Base-by-base conservation (phyloP, 129 eudicot species). In the Silybum marianum region DNA sequence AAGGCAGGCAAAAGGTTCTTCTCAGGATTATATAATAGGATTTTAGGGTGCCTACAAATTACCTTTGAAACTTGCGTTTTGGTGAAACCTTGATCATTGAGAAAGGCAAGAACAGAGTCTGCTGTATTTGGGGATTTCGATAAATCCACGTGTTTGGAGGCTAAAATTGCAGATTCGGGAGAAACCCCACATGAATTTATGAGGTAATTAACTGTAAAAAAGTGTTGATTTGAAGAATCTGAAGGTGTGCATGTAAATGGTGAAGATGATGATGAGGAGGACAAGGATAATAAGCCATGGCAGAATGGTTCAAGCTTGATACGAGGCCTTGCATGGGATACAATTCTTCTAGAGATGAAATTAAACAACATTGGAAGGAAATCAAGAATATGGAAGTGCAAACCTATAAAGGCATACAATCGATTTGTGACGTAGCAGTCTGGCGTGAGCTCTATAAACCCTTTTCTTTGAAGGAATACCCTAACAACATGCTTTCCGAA, bases 171-270 rank as follows among this genome's bases (percentile, higher is more conserved):
- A 16, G 69, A 74, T 66, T 87, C 84, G 9, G 82, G 82, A 12
- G 90, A 67, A 14, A 89, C 71, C 78, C 90, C 90, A 80, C 86
- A 86, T 89, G 93, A 71, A 30, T 87, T 80, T 9, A 85, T 80
- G 74, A 90, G 89, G 84, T 90, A 87, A 66, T 74, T 30, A 54
- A 75, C 70, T 22, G 90, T 78, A 42, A 86, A 81, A 30, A 80
- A 65, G 36, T 81, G 67, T 72, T 67, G 32, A n/a, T 69, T 28
- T 46, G 79, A 76, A 38, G 72, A 34, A 60, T 75, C 73, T 25
- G 79, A 14, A 22, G 76, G 63, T 39, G 76, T 30, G 16, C 68
- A 34, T 66, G 77, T 21, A 48, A 71, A 22, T 48, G 26, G 40
- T 72, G 78, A 21, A 18, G 87, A 80, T 4, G 28, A 48, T 51